These are phyloP conservation scores for Chenopodium suecicum DNA, from an alignment of 148 eudicot species.

Conservation along the genomic window DNA sequence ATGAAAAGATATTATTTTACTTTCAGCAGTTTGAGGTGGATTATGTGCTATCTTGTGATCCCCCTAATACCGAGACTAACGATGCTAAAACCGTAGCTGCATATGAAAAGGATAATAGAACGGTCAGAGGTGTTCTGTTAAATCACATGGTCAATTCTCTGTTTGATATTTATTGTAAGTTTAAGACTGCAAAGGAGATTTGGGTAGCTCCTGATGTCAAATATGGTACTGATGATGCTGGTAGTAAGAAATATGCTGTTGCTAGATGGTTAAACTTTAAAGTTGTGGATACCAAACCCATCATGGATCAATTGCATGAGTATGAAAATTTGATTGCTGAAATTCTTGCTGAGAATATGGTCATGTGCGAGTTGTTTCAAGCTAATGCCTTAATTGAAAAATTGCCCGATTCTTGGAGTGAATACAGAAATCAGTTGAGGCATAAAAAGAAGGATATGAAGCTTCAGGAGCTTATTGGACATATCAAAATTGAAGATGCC, in stretches of 20 bases:
- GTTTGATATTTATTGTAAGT: neutral
- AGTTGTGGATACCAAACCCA: neutral
- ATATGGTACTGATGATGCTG: neutral
- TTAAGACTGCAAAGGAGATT: neutral
- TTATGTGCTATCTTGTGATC: neutral
- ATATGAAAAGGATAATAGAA: neutral
- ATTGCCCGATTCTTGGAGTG: neutral
- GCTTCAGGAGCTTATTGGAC: too few relatives aligned
- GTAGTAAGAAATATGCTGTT: slow-evolving; percentile 5
- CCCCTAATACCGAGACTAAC: neutral
- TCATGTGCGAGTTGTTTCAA: neutral
- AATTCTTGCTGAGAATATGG: neutral
- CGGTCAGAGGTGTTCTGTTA: neutral
- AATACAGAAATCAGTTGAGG: neutral
- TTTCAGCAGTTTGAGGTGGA: neutral
- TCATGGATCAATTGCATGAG: neutral
- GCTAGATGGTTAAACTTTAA: neutral
- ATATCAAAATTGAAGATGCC: too few relatives aligned
- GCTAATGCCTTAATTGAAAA: slow-evolving; percentile 8
- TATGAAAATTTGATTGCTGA: neutral
- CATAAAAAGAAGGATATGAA: neutral
- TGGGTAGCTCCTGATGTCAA: neutral
- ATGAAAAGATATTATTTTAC: too few relatives aligned
- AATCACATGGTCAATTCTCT: neutral
- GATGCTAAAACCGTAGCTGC: neutral